Percentiles rank a stretch among this genome's conserved stretches.
phyloP scores from a whole-genome alignment of 306 rosid species.

The Vachellia collinsii region DNA sequence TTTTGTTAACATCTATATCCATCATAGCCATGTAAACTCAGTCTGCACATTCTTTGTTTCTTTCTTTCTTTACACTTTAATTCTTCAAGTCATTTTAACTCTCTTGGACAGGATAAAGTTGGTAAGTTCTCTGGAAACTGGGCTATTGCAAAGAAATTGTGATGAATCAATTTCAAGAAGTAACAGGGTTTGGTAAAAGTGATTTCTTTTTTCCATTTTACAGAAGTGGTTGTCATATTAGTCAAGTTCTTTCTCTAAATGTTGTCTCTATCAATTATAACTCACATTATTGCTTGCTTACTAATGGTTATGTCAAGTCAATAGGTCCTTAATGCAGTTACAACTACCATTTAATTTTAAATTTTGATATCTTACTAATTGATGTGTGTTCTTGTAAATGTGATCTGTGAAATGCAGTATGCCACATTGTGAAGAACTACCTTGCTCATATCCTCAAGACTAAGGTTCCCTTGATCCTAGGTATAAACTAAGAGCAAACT shows the following conservation, averaged over 20 bases:
- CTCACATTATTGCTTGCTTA: neutral
- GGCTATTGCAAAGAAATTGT: conserved; percentile 37
- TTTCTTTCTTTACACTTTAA: neutral
- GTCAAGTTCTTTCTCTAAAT: conserved; percentile 25
- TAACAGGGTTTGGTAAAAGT: conserved; percentile 45
- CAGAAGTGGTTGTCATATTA: conserved; percentile 10
- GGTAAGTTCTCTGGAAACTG: conserved; percentile 72
- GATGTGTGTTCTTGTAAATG: conserved; percentile 16
- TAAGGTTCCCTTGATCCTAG: conserved; percentile 92
- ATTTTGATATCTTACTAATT: conserved; percentile 17
- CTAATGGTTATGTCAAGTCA: neutral
- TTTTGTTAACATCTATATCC: neutral
- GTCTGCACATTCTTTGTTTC: conserved; percentile 4
- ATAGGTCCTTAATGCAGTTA: neutral
- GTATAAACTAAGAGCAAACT: conserved; percentile 45
- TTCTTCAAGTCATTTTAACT: conserved; percentile 28
- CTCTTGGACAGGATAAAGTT: conserved; percentile 85
- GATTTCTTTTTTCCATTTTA: conserved; percentile 19
- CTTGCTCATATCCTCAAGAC: conserved; percentile 66
- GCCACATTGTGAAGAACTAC: conserved; percentile 92
- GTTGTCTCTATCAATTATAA: conserved; percentile 11
- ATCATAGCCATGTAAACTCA: neutral
- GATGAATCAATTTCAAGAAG: conserved; percentile 47
- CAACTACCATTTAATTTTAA: neutral
- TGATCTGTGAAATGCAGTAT: conserved; percentile 57